These are phyloP conservation scores for Alternaria ventricosa DNA, from an alignment of 2,329 filamentous ascomycete genomes.

Conservation along the genomic window DNA sequence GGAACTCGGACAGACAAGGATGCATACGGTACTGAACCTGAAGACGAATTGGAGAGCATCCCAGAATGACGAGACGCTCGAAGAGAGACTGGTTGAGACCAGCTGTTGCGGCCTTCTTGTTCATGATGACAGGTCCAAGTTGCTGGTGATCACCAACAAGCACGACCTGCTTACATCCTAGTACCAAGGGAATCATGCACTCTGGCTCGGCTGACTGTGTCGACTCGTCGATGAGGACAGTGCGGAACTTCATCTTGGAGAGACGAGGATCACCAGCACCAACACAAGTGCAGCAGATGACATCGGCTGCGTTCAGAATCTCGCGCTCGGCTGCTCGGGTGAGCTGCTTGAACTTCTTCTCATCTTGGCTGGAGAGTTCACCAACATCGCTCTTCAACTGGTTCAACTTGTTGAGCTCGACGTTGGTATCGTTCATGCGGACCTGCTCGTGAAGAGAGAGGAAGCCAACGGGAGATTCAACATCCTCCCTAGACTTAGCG, in stretches of 20 bases:
- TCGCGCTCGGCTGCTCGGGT: conserved; percentile 93
- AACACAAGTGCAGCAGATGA: conserved; percentile 98
- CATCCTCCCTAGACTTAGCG: conserved; percentile 98
- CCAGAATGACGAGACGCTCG: conserved; percentile 92
- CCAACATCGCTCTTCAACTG: conserved; percentile 91
- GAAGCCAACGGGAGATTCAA: conserved; percentile 97
- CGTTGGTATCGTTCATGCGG: conserved; percentile 94
- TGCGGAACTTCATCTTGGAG: conserved; percentile 97
- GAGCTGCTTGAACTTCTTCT: conserved; percentile 98
- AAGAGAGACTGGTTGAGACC: conserved; percentile 98
- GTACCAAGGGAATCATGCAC: conserved; percentile 96
- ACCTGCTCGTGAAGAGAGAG: conserved; percentile 96
- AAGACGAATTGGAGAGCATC: conserved; percentile 86
- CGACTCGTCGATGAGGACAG: conserved; percentile 96
- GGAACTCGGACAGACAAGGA: conserved; percentile 94
- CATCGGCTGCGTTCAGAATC: conserved; percentile 92
- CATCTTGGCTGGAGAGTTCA: conserved; percentile 91
- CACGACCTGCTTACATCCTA: conserved; percentile 99
- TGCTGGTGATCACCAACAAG: conserved; percentile 98
- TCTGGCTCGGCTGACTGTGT: conserved; percentile 98
- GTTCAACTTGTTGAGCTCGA: conserved; percentile 88
- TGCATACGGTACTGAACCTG: conserved; percentile 99
- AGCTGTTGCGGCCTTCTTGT: conserved; percentile 98
- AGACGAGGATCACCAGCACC: conserved; percentile 95
- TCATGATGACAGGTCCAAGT: conserved; percentile 98